Evolutionary conservation across 2,329 filamentous ascomycete species (phyloP).

Genomic region (Cadophora sp.): DNA sequence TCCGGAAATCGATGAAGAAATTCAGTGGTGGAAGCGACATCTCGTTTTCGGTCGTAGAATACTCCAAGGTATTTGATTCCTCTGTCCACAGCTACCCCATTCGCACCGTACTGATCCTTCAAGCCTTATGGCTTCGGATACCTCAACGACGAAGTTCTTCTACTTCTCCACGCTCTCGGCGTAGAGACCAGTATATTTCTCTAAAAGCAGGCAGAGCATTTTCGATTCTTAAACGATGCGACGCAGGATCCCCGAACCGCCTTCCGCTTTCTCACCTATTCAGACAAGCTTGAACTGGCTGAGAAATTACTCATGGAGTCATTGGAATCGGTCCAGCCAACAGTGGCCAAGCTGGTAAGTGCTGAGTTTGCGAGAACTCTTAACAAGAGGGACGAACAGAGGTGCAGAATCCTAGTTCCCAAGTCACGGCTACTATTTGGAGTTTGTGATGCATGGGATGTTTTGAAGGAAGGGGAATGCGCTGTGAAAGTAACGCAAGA

Average conservation of each 20-base stretch:
- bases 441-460: conserved; percentile 14
- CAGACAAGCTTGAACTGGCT: conserved; percentile 2
- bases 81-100: not conserved
- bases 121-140: conserved; percentile 15
- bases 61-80: not conserved
- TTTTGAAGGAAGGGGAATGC: conserved; percentile 9
- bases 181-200: not conserved
- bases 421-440: conserved; percentile 10
- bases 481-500: conserved; percentile 12
- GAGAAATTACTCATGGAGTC: conserved; percentile 10
- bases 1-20: conserved; percentile 17
- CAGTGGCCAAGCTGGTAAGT: not conserved
- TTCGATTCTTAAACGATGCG: not conserved
- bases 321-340: not conserved
- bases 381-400: conserved; percentile 10
- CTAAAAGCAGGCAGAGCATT: conserved; percentile 12
- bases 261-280: conserved; percentile 12
- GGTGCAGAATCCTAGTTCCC: conserved; percentile 1
- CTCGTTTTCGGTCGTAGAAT: conserved; percentile 15
- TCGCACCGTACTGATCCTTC: not conserved
- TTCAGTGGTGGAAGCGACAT: conserved; percentile 1
- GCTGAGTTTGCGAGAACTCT: conserved; percentile 1
- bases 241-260: conserved; percentile 10
- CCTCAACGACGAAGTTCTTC: conserved; percentile 14
- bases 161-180: conserved; percentile 7